Evolutionary conservation across 2,329 filamentous ascomycete genomes (phyloP), one percentile per base, ranked within the genome.

Genomic region (Dothideomycetes sp.): DNA sequence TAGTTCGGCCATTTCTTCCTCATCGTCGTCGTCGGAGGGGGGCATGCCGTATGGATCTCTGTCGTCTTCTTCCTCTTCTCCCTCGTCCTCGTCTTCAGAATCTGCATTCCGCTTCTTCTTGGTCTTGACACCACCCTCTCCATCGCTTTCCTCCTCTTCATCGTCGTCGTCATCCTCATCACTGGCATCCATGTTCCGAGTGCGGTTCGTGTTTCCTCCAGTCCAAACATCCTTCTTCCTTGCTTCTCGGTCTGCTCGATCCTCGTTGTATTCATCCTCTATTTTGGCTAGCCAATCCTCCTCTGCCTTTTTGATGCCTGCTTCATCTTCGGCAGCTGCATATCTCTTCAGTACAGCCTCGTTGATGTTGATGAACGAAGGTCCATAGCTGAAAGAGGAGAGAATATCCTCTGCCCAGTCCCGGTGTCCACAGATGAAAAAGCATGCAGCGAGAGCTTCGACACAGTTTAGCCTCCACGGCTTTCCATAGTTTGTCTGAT

Each of bases 391-490:
- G 54, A 98, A 98, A 2, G 84, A 82, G 47, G 76, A 75, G 19
- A 98, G 64, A 1, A 94, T 77, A 46, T 85, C 75, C 55, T 82
- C 77, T 0, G 91, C 89, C 91, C 91, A 98, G 37, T 95, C 89
- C 5, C 74, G 60, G 53, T 91, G 85, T 4, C 91, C 86, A 52
- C 89, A 96, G 47, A 98, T 98, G 53, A 75, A 84, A 56, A 94
- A 98, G 16, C 84, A 85, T 3, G 91, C 89, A 0, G 87, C 91
- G 34, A 98, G 69, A 3, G 91, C 91, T 66, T 98, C 91, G 19
- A 87, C 91, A 53, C 91, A 98, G 61, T 98, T 98, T 46, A 98
- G 61, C 40, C 88, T 73, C 84, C 88, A 95, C 4, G 91, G 91
- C 55, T 85, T 84, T 45, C 91, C 91, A 63, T 98, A 98, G 65